phyloP scores from a whole-genome alignment of 768 basidiomycete genomes.

The Mycena capillaripes region DNA sequence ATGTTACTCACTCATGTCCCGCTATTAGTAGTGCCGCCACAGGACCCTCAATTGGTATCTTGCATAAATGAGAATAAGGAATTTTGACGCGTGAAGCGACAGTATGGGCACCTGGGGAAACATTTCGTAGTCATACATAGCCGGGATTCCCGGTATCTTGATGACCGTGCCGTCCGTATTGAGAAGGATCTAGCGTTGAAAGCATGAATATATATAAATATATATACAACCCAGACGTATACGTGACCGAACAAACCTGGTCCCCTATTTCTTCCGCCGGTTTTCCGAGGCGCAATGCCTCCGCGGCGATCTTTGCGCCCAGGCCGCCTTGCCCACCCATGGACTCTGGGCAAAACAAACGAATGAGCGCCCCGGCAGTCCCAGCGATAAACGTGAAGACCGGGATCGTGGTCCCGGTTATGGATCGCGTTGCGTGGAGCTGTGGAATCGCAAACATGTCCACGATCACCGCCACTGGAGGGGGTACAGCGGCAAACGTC shows the following conservation, averaged over 20 bases:
- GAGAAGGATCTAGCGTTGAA: neutral
- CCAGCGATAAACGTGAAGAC: conserved; percentile 1
- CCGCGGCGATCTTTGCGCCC: neutral
- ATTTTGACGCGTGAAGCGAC: neutral
- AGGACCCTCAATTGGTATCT: neutral
- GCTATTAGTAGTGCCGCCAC: neutral
- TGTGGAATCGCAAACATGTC: conserved; percentile 15
- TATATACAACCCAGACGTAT: neutral
- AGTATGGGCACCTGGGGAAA: neutral
- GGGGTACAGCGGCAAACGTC: neutral
- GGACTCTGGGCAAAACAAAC: neutral
- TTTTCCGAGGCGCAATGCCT: conserved; percentile 5
- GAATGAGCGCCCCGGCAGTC: neutral
- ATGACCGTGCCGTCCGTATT: conserved; percentile 17
- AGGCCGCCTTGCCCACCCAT: conserved; percentile 16
- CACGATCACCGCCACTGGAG: neutral
- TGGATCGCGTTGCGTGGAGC: neutral
- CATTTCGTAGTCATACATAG: conserved; percentile 23
- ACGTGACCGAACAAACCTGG: conserved; percentile 7
- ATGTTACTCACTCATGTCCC: neutral
- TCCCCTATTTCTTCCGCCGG: neutral
- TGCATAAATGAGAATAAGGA: neutral
- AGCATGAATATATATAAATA: neutral
- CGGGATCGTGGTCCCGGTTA: conserved; percentile 4
- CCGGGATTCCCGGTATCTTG: conserved; percentile 12